Conservation (phyloP, 2,329 filamentous ascomycete species). For the Colletotrichum tropicicola region DNA sequence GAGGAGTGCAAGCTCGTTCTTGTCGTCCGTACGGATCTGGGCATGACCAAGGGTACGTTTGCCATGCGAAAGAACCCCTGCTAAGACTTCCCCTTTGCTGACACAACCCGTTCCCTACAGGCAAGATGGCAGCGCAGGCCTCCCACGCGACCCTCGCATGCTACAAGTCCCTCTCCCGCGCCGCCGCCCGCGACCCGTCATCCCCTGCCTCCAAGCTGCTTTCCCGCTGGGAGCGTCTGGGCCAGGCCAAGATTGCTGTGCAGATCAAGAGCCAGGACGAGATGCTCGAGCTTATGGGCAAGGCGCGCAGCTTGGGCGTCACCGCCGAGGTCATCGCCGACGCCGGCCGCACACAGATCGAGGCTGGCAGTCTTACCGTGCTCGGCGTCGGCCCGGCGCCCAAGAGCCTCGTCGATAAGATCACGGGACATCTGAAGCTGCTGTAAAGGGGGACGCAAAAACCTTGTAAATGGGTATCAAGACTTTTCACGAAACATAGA, state of each 20-base stretch:
- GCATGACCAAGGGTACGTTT: conserved; percentile 91
- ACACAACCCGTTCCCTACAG: conserved; percentile 52
- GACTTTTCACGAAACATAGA: conserved; percentile 5
- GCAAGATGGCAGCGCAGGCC: conserved; percentile 96
- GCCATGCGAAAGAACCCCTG: neutral
- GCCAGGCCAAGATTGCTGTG: conserved; percentile 93
- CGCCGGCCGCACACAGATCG: conserved; percentile 97
- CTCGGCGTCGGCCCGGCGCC: conserved; percentile 85
- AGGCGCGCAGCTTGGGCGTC: conserved; percentile 83
- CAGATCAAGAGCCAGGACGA: conserved; percentile 90
- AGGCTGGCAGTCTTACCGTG: conserved; percentile 90
- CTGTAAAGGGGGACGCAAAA: conserved; percentile 58
- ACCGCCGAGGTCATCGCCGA: conserved; percentile 92
- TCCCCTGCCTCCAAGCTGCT: conserved; percentile 71
- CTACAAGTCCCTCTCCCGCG: conserved; percentile 82
- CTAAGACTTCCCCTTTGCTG: neutral
- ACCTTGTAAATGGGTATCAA: neutral
- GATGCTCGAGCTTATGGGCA: conserved; percentile 75
- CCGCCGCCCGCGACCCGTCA: conserved; percentile 58
- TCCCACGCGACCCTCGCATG: conserved; percentile 96
- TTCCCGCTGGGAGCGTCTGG: conserved; percentile 83
- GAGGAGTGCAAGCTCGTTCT: conserved; percentile 96
- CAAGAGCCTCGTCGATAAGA: conserved; percentile 84
- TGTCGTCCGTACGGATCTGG: conserved; percentile 91
- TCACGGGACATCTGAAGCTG: conserved; percentile 87